Percentiles rank a stretch among this genome's conserved stretches.
Conservation (phyloP, 345 rosid genomes). For the Salix viminalis region DNA sequence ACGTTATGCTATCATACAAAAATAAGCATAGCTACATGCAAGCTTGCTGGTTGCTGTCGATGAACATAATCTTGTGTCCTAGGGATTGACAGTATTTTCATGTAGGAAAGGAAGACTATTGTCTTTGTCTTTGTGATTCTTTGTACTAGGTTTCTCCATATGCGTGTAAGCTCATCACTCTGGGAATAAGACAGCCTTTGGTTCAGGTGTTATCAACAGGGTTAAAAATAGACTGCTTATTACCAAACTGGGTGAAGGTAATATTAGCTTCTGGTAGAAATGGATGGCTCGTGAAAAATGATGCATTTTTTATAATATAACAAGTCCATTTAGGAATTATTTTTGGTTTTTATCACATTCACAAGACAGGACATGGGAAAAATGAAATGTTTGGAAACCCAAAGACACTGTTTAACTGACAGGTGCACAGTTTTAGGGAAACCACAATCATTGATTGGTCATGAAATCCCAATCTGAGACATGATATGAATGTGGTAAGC, state of each 20-base stretch:
- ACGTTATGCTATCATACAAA: neutral
- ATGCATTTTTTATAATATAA: neutral
- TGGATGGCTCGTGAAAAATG: neutral
- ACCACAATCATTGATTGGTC: neutral
- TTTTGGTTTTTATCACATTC: neutral
- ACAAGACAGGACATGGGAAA: neutral
- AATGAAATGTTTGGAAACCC: neutral
- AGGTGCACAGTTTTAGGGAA: neutral
- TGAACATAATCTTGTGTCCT: neutral
- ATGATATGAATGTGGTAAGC: neutral
- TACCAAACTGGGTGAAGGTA: neutral
- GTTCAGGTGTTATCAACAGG: neutral
- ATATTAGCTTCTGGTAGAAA: neutral
- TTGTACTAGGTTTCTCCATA: neutral
- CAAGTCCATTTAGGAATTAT: neutral
- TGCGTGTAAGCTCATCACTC: neutral
- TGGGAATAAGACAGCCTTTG: neutral
- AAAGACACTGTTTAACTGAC: neutral
- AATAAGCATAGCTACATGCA: neutral
- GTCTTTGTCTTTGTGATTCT: neutral
- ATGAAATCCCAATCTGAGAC: neutral
- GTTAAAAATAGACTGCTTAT: neutral
- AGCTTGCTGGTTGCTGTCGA: neutral
- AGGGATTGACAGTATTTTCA: neutral
- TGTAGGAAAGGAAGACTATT: neutral